Conservation (phyloP, 2,329 filamentous ascomycete species). For the Endoconidiophora polonica region DNA sequence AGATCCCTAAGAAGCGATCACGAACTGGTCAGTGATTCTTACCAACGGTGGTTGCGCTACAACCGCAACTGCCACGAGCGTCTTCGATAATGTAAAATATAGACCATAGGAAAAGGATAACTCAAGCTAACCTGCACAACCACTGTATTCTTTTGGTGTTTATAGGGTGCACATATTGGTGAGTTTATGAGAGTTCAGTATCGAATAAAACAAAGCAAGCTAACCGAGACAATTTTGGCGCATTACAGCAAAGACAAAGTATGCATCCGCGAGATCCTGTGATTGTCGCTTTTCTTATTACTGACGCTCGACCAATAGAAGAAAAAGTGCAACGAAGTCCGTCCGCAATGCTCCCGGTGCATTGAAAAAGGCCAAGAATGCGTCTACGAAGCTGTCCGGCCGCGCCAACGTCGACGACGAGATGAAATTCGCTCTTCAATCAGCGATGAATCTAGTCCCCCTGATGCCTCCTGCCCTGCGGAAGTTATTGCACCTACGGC, state of each 20-base stretch:
- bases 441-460: not conserved
- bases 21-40: slow-evolving; percentile 33
- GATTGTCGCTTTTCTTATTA: not conserved
- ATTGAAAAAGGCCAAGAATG: slow-evolving; percentile 31
- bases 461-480: not conserved
- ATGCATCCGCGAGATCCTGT: not conserved
- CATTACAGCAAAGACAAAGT: slow-evolving; percentile 13
- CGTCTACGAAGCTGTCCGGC: slow-evolving; percentile 31
- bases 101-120: too few relatives aligned
- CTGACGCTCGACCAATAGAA: slow-evolving; percentile 24
- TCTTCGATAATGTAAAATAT: too few relatives aligned
- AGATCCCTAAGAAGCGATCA: slow-evolving; percentile 41
- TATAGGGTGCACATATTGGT: slow-evolving; percentile 10
- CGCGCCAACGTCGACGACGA: slow-evolving; percentile 21
- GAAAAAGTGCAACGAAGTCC: slow-evolving; percentile 40
- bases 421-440: not conserved
- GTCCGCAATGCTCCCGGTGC: slow-evolving; percentile 35
- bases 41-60: not conserved
- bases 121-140: not conserved
- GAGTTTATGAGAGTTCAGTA: not conserved
- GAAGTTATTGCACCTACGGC: not conserved
- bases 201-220: not conserved
- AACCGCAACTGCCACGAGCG: not conserved
- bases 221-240: not conserved
- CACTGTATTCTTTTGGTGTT: not conserved